Conservation (phyloP, 805 yeast genomes). For the Brettanomyces nanus region DNA sequence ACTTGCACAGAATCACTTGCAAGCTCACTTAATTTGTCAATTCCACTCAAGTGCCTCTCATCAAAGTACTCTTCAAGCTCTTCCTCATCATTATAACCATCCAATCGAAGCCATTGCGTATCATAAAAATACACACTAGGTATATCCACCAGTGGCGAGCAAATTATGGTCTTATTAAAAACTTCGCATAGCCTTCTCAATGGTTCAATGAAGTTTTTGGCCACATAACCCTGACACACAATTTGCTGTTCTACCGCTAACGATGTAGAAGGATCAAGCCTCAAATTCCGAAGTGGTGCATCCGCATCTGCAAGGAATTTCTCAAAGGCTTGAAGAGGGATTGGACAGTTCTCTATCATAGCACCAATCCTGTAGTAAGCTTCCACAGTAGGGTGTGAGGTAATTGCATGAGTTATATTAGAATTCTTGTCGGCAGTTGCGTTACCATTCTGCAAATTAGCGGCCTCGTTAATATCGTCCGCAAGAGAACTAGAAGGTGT, state of each 20-base stretch:
- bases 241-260: constrained; percentile 52
- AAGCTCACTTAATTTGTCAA: constrained; percentile 1
- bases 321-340: constrained; percentile 49
- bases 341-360: constrained; percentile 42
- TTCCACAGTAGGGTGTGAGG: constrained; percentile 40
- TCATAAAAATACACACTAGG: constrained; percentile 56
- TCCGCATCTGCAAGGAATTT: constrained; percentile 54
- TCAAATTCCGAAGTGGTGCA: constrained; percentile 27
- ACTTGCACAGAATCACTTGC: constrained; percentile 1
- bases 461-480: constrained; percentile 8
- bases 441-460: constrained; percentile 4
- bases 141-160: constrained; percentile 37
- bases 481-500: constrained; percentile 26
- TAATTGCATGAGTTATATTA: constrained; percentile 12
- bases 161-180: constrained; percentile 31
- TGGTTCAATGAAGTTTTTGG: constrained; percentile 30
- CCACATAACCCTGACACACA: constrained; percentile 53
- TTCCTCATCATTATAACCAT: constrained; percentile 10
- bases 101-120: constrained; percentile 53
- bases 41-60: not conserved
- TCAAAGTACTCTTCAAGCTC: constrained; percentile 8
- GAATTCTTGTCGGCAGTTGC: constrained; percentile 3
- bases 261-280: constrained; percentile 31
- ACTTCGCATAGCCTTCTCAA: constrained; percentile 38
- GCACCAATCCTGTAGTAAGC: constrained; percentile 43